Evolutionary conservation across 352 stramenopile species (phyloP).

Genomic region (Globisporangium okanoganense): DNA sequence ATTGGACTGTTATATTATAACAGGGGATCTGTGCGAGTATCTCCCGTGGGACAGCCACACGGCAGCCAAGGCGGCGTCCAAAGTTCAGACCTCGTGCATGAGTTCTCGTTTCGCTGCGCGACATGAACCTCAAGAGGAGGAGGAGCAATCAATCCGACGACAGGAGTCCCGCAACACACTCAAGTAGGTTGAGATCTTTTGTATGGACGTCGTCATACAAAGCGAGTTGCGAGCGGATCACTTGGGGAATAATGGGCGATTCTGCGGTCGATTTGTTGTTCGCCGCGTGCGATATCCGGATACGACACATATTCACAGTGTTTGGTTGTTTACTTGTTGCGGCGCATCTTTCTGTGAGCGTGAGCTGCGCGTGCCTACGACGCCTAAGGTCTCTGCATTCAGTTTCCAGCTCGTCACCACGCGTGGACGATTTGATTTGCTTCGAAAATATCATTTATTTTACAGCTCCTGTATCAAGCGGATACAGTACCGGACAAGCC

Average conservation of each 20-base stretch:
- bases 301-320: too few relatives aligned
- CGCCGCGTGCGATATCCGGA: not conserved
- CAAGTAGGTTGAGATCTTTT: constrained; percentile 1
- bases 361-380: constrained; percentile 2
- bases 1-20: too few relatives aligned
- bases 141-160: not conserved
- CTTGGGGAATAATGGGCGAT: not conserved
- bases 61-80: too few relatives aligned
- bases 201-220: too few relatives aligned
- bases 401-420: not conserved
- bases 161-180: not conserved
- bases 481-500: too few relatives aligned
- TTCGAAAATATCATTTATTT: too few relatives aligned
- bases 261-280: not conserved
- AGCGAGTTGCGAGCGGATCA: not conserved
- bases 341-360: not conserved
- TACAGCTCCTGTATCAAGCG: too few relatives aligned
- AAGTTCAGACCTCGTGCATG: too few relatives aligned
- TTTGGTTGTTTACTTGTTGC: not conserved
- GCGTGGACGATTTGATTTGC: not conserved
- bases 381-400: not conserved
- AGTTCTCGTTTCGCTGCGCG: not conserved
- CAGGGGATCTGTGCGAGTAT: too few relatives aligned
- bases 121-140: not conserved
- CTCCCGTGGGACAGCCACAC: too few relatives aligned